These are phyloP conservation scores for Monoraphidium neglectum DNA, from an alignment of 139 green algal species.

Conservation along the genomic window DNA sequence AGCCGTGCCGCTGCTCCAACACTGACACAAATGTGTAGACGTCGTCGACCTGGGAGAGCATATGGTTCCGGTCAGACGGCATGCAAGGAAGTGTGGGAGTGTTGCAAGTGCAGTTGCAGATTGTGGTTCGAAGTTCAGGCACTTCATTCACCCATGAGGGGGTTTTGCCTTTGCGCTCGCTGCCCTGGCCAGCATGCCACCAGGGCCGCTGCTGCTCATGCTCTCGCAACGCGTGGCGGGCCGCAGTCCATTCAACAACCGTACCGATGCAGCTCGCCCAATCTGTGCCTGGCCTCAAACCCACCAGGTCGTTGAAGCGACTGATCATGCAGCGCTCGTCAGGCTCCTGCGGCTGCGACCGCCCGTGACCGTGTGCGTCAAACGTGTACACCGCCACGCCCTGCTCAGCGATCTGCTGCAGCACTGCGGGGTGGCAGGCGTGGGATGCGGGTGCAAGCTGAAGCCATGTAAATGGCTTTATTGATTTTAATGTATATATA, in stretches of 20 bases:
- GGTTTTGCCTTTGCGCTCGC: too few relatives aligned
- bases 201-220: not conserved
- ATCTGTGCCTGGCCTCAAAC: too few relatives aligned
- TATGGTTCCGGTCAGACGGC: too few relatives aligned
- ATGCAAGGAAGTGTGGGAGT: too few relatives aligned
- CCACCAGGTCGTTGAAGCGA: conserved; percentile 38
- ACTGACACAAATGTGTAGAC: conserved; percentile 37
- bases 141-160: too few relatives aligned
- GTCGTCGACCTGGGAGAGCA: conserved; percentile 49
- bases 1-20: conserved; percentile 8
- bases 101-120: not conserved
- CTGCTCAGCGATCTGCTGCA: conserved; percentile 24
- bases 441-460: not conserved
- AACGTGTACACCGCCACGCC: conserved; percentile 46
- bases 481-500: not conserved
- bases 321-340: conserved; percentile 14
- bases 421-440: conserved; percentile 24
- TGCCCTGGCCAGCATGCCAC: too few relatives aligned
- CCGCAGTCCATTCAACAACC: too few relatives aligned
- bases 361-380: conserved; percentile 50
- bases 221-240: too few relatives aligned
- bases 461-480: not conserved
- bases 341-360: conserved; percentile 28
- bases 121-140: not conserved
- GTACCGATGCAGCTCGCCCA: too few relatives aligned